These are phyloP conservation scores for Gossypium schwendimanii DNA, from an alignment of 441 rosid genomes.

Conservation along the genomic window DNA sequence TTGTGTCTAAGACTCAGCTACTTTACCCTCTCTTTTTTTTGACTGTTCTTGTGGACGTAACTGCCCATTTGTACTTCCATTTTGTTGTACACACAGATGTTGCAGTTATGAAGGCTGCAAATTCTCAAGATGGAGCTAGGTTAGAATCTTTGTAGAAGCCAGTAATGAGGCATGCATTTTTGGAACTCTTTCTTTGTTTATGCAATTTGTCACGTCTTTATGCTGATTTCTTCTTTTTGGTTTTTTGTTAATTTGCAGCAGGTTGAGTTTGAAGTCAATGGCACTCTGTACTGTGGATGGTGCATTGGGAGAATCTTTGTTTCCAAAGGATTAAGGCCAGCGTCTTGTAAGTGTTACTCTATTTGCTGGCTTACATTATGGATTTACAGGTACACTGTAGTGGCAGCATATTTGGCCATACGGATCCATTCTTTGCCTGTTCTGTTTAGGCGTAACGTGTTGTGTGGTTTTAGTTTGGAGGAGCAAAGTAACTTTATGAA, in stretches of 20 bases:
- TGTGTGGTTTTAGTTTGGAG: background rate
- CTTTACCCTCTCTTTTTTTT: constrained; percentile 9
- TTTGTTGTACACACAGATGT: constrained; percentile 30
- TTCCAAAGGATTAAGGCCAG: constrained; percentile 3
- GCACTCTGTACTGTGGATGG: constrained; percentile 20
- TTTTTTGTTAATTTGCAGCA: constrained; percentile 31
- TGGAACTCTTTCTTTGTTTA: constrained; percentile 23
- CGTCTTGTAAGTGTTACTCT: constrained; percentile 24
- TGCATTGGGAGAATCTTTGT: background rate
- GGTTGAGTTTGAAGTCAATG: constrained; percentile 46
- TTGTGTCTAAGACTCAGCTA: constrained; percentile 29
- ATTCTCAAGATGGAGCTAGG: constrained; percentile 51
- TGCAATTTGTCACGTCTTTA: constrained; percentile 39
- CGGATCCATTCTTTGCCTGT: background rate
- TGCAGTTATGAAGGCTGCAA: constrained; percentile 34
- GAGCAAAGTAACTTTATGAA: constrained; percentile 2
- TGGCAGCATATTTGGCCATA: background rate
- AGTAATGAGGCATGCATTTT: constrained; percentile 52
- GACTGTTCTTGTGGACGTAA: background rate
- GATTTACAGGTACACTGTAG: constrained; percentile 10
- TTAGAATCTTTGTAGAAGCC: constrained; percentile 64
- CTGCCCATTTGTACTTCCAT: constrained; percentile 12
- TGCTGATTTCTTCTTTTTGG: constrained; percentile 18
- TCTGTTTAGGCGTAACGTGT: background rate
- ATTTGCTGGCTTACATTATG: constrained; percentile 24